Evolutionary conservation across 1,139 yeast genomes (phyloP), one percentile per base, ranked within the genome.

Genomic region (Kodamaea sp.): DNA sequence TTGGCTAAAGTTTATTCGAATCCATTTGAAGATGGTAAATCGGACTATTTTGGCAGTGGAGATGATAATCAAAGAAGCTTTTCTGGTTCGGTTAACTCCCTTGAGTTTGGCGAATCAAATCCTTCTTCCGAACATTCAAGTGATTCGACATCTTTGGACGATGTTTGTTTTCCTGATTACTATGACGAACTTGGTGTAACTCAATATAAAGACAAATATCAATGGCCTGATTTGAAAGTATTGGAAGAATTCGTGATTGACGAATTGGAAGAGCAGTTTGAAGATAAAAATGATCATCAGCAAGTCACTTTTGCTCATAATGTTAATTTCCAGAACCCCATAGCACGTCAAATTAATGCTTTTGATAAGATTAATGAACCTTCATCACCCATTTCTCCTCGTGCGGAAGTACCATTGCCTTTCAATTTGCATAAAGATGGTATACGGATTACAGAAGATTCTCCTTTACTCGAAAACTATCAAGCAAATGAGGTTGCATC

Each of bases 151-250:
- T 84, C 96, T 1, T 64, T 90, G 42, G 90, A 84, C 55, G 97
- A 92, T 60, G 98, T 92, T 32, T 48, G 53, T 32, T 56, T 50
- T 40, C 58, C 54, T 2, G 73, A 69, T 38, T 70, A 69, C 49
- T 66, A 67, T 44, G 70, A 62, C 32, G 57, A 55, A 12, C 46
- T 45, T 22, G 55, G 54, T 15, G 51, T 43, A 6, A 58, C 55
- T 31, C 60, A 55, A 29, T 51, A 47, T 32, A 53, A 55, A 24
- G 45, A 42, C 26, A 42, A 44, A 10, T 48, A 41, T 31, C 52
- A 52, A 34, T 90, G 97, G 97, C 97, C 97, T 1, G 97, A 92
- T 55, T 66, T 87, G 29, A 57, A 68, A 29, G 77, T 86, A 1
- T 64, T 90, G 46, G 82, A 81, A 47, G 96, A 88, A 48, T 90